A percentile compares a stretch with the other conserved stretches of the same genome.
Conservation (phyloP, 495 filamentous ascomycete species). For the Pyrenopolyporus hunteri region DNA sequence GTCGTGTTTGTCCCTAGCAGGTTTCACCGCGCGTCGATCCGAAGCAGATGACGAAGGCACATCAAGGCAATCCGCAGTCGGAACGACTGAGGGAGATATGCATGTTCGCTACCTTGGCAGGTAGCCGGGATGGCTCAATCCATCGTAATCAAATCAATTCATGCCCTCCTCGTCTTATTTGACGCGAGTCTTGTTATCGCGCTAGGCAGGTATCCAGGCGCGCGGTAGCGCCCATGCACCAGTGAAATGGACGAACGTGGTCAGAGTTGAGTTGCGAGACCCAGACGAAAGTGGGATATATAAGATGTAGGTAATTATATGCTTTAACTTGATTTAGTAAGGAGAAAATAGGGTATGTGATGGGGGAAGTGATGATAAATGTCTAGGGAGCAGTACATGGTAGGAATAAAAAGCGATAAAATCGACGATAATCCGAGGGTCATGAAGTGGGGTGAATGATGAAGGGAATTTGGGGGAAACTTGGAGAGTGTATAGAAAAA, state of each 20-base stretch:
- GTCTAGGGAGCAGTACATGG: no score
- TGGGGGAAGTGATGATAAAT: no score
- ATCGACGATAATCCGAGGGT: background rate
- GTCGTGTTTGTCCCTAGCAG: background rate
- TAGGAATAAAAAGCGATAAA: background rate
- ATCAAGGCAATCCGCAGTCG: no score
- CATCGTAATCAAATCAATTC: slow-evolving; percentile 4
- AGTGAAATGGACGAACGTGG: slow-evolving; percentile 37
- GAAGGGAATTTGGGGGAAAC: no score
- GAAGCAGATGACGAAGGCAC: background rate
- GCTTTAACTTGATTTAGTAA: slow-evolving; percentile 3
- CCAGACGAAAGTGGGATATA: background rate
- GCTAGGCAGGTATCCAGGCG: slow-evolving; percentile 22
- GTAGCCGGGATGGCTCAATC: slow-evolving; percentile 11
- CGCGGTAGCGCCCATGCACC: slow-evolving; percentile 31
- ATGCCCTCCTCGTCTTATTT: background rate
- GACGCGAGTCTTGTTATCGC: background rate
- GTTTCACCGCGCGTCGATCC: background rate
- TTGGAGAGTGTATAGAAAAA: background rate
- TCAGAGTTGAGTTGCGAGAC: slow-evolving; percentile 16
- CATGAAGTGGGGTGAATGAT: background rate
- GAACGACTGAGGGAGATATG: no score
- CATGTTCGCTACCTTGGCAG: background rate
- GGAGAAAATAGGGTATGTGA: background rate
- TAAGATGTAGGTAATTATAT: slow-evolving; percentile 7